Evolutionary conservation across 129 eudicot species (phyloP).

Genomic region (Ambrosia trifida): DNA sequence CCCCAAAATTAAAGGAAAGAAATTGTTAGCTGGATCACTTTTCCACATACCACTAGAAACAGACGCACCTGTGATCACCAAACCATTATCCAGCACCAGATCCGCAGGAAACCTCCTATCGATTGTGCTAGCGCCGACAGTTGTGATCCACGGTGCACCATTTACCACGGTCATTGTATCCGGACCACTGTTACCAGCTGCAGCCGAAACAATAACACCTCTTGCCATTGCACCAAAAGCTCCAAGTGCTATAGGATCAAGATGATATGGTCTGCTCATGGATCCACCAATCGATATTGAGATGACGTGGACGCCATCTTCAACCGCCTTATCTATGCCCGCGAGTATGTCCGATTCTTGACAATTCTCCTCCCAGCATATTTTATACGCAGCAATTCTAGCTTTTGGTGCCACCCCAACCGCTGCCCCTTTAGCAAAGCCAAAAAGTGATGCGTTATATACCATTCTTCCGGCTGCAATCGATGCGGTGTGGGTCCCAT

Average conservation of each 20-base stretch:
- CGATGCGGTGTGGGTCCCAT: conserved; percentile 92
- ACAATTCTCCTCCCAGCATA: conserved; percentile 66
- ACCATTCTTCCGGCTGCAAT: conserved; percentile 74
- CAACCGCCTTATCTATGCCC: conserved; percentile 69
- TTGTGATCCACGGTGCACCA: conserved; percentile 84
- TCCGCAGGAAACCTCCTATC: conserved; percentile 72
- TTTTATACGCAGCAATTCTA: conserved; percentile 61
- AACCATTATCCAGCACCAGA: conserved; percentile 53
- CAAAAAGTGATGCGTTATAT: conserved; percentile 58
- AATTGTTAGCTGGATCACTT: conserved; percentile 7
- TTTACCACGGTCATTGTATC: conserved; percentile 46
- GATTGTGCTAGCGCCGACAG: conserved; percentile 83
- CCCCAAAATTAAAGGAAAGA: conserved; percentile 52
- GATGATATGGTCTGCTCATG: conserved; percentile 34
- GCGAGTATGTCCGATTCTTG: conserved; percentile 68
- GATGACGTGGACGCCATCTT: conserved; percentile 73
- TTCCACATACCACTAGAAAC: conserved; percentile 40
- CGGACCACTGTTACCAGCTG: conserved; percentile 87
- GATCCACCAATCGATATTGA: conserved; percentile 44
- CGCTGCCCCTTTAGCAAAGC: conserved; percentile 62
- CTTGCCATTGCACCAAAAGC: conserved; percentile 70
- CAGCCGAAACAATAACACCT: conserved; percentile 76
- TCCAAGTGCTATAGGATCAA: conserved; percentile 78
- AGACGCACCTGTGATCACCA: conserved; percentile 59
- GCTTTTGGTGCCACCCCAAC: conserved; percentile 86